These are phyloP conservation scores for Leucoagaricus sp. DNA, from an alignment of 1,284 basidiomycete genomes.

Conservation along the genomic window DNA sequence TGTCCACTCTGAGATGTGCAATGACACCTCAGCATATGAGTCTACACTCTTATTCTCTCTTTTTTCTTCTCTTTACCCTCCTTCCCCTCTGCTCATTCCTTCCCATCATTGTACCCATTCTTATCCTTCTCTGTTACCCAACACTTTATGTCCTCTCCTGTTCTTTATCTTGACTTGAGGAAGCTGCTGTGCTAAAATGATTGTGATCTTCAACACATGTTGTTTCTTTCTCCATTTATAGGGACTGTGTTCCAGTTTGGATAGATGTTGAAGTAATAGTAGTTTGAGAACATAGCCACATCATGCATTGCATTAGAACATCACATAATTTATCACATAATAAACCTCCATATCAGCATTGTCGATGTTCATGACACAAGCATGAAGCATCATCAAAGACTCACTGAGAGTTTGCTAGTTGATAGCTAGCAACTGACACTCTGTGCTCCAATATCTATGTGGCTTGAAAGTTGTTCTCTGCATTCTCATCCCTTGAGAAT, in stretches of 20 bases:
- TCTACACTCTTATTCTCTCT: constrained; percentile 51
- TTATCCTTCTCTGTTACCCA: constrained; percentile 31
- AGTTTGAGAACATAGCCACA: constrained; percentile 94
- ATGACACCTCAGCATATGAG: constrained; percentile 78
- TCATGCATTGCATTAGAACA: constrained; percentile 91
- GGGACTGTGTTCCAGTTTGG: constrained; percentile 22
- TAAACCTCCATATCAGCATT: constrained; percentile 62
- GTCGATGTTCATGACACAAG: background rate
- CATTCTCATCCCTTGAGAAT: constrained; percentile 84
- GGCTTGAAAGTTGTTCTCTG: constrained; percentile 90
- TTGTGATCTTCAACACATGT: constrained; percentile 65
- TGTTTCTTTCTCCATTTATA: constrained; percentile 59
- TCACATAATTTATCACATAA: constrained; percentile 90
- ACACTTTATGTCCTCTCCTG: constrained; percentile 56
- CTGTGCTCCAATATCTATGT: constrained; percentile 87
- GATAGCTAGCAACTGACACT: constrained; percentile 91
- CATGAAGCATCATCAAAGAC: constrained; percentile 10
- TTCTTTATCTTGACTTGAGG: constrained; percentile 71
- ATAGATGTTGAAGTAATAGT: constrained; percentile 59
- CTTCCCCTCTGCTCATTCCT: background rate
- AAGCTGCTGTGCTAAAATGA: constrained; percentile 92
- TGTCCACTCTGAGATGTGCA: constrained; percentile 77
- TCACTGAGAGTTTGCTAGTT: constrained; percentile 97
- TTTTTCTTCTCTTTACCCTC: background rate
- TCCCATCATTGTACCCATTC: background rate